These are phyloP conservation scores for Babesia bovis DNA, from an alignment of 169 alveolate species.

Conservation along the genomic window DNA sequence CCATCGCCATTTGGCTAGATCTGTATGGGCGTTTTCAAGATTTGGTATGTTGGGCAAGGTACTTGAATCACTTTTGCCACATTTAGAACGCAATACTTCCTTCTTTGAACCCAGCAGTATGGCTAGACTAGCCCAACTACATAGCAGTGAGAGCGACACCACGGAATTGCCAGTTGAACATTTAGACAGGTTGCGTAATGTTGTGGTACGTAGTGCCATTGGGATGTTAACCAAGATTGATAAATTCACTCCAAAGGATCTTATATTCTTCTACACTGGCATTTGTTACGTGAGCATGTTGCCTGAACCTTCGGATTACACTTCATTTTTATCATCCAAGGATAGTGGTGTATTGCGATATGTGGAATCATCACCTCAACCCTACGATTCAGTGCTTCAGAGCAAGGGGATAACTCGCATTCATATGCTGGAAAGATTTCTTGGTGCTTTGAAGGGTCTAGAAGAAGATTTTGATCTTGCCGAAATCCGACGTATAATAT, in stretches of 20 bases:
- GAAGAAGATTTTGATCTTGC: constrained; percentile 57
- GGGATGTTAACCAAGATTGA: constrained; percentile 4
- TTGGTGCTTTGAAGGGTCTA: constrained; percentile 31
- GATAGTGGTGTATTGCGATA: constrained; percentile 10
- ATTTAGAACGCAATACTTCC: constrained; percentile 32
- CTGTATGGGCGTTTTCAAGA: constrained; percentile 57
- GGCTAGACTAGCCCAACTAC: constrained; percentile 46
- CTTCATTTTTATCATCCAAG: not conserved
- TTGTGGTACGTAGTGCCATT: constrained; percentile 24
- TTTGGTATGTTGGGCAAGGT: constrained; percentile 38
- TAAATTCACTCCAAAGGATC: constrained; percentile 49
- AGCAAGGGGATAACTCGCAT: constrained; percentile 23
- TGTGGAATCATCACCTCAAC: constrained; percentile 14
- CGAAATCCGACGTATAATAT: constrained; percentile 53
- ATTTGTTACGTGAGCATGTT: constrained; percentile 34
- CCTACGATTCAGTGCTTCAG: not conserved
- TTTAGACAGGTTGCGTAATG: constrained; percentile 15
- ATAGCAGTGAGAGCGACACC: constrained; percentile 12
- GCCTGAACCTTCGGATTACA: constrained; percentile 34
- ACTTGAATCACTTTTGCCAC: constrained; percentile 47
- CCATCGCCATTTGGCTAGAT: constrained; percentile 60
- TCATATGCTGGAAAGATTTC: constrained; percentile 24
- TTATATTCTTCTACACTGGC: constrained; percentile 40
- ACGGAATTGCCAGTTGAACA: not conserved
- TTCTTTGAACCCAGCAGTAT: constrained; percentile 54